Conservation (phyloP, 345 rosid species). For the Garcia nutans region DNA sequence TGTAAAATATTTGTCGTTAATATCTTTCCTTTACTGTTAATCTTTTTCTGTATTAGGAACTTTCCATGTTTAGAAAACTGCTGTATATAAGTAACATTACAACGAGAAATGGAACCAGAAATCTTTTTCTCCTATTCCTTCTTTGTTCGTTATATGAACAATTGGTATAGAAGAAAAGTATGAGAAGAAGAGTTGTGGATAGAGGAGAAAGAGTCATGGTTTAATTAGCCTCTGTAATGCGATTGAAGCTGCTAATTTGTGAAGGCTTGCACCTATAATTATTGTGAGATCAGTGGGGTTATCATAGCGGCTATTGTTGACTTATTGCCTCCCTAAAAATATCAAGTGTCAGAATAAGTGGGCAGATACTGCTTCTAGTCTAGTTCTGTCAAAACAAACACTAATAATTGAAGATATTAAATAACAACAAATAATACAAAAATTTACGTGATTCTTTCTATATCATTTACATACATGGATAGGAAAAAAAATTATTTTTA, state of each 20-base stretch:
- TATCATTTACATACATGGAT: too few species aligned
- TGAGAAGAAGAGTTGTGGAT: background rate
- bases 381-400: too few species aligned
- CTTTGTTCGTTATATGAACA: constrained; percentile 15
- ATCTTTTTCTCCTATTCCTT: background rate
- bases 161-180: constrained; percentile 8
- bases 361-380: background rate
- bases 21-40: too few species aligned
- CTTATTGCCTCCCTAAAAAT: background rate
- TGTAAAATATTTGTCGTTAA: background rate
- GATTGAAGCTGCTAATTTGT: too few species aligned
- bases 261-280: background rate
- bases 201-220: background rate
- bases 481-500: too few species aligned
- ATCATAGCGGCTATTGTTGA: background rate
- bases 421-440: too few species aligned
- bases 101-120: background rate
- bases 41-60: too few species aligned
- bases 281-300: background rate
- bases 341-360: background rate
- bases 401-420: too few species aligned
- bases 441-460: too few species aligned
- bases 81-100: too few species aligned
- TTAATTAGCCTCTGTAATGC: too few species aligned
- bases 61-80: background rate